Evolutionary conservation across 306 rosid genomes (phyloP), one percentile per base, ranked within the genome.

Genomic region (Rosa lucieae): DNA sequence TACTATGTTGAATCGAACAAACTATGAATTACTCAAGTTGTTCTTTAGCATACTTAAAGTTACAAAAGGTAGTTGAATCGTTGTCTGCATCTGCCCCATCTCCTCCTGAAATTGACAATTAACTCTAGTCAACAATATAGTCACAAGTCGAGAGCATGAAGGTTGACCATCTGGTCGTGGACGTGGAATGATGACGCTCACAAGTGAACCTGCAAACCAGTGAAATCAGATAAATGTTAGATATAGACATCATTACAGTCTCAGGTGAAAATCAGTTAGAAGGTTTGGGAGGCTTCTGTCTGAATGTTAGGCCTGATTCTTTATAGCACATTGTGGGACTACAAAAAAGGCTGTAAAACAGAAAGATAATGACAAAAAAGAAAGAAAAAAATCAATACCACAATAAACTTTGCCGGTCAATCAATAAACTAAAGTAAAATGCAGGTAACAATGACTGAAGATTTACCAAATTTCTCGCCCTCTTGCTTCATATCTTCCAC

Each of bases 401-500:
- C 80, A 75, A 63, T 59, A 68, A 77, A 69, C 67, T 76, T 77
- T 67, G 58, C 43, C 68, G n/a, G n/a, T 55, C 46, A 17, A 85
- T 42, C 35, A 74, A 55, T 23, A 55, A 8, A 59, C 14, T 0
- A 80, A 29, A 49, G n/a, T 23, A 62, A 39, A 35, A 51, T 20
- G 23, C 10, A 44, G 17, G 20, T 8, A 17, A 46, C 12, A 13
- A 67, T 6, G 7, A 23, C 62, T 44, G 26, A 52, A 42, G 46
- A 37, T 32, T 74, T 87, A 95, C 99, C 99, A 75, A 93, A 95
- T 86, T 93, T 93, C 73, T 90, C 92, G 77, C 99, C 94, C 79
- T 95, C 99, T 55, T 86, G 89, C 77, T 89, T 89, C 98, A 95
- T 95, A 81, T 95, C 99, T 76, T 91, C 97, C 79, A 95, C 73